phyloP scores from a whole-genome alignment of 148 eudicot species.

The Bassia scoparia region DNA sequence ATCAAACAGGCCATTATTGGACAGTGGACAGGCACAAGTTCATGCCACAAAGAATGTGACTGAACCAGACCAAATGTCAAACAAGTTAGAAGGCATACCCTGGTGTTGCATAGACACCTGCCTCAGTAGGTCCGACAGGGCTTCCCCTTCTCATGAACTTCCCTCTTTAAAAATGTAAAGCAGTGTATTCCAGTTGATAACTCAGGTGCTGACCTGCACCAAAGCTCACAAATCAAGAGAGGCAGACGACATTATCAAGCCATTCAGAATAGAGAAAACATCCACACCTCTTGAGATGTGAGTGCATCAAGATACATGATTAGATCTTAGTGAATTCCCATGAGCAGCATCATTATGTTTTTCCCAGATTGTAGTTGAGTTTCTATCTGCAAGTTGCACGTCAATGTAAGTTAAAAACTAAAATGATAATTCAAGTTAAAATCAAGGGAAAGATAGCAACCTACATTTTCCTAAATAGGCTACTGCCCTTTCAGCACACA shows the following conservation, averaged over 20 bases:
- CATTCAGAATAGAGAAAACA: slow-evolving; percentile 6
- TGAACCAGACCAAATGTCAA: not conserved
- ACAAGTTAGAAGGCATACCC: slow-evolving; percentile 42
- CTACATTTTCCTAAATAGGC: slow-evolving; percentile 86
- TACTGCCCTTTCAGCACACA: slow-evolving; percentile 98
- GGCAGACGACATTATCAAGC: not conserved
- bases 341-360: slow-evolving; percentile 91
- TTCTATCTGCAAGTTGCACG: slow-evolving; percentile 58
- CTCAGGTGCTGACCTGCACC: slow-evolving; percentile 79
- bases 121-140: slow-evolving; percentile 79
- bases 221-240: slow-evolving; percentile 12
- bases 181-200: slow-evolving; percentile 84
- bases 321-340: slow-evolving; percentile 93
- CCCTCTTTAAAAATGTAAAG: slow-evolving; percentile 90
- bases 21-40: not conserved
- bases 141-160: slow-evolving; percentile 86
- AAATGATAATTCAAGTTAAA: not conserved
- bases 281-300: slow-evolving; percentile 78
- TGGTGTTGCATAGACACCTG: slow-evolving; percentile 87
- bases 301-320: slow-evolving; percentile 94
- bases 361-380: slow-evolving; percentile 81
- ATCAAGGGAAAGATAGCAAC: slow-evolving; percentile 5
- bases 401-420: slow-evolving; percentile 22
- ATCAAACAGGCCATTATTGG: not conserved
- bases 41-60: not conserved